These are phyloP conservation scores for Aspergillus bombycis DNA, from an alignment of 2,329 filamentous ascomycete genomes.

Conservation along the genomic window DNA sequence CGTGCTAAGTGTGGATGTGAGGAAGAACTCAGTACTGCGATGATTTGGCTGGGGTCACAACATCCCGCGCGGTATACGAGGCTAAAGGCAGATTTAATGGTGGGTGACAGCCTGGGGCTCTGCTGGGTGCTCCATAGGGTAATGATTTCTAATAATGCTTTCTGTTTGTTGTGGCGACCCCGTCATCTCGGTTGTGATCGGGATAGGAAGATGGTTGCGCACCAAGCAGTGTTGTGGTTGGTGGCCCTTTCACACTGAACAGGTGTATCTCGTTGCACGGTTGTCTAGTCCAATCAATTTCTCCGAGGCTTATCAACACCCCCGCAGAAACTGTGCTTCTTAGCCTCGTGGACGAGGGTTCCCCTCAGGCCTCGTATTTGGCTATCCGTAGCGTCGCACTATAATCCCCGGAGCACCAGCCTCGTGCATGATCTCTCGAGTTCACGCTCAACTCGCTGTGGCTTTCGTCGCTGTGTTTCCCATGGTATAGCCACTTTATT, in stretches of 20 bases:
- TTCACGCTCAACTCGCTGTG: background rate
- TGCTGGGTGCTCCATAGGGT: background rate
- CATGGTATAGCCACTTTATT: background rate
- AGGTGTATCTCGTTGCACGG: background rate
- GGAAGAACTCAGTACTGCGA: background rate
- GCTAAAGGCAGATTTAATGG: background rate
- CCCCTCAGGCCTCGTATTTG: background rate
- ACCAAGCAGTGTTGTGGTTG: background rate
- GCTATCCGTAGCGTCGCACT: background rate
- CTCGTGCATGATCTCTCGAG: background rate
- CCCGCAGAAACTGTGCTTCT: background rate
- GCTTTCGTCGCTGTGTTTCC: background rate
- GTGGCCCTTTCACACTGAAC: background rate
- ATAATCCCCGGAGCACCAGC: background rate
- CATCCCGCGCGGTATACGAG: slow-evolving; percentile 1
- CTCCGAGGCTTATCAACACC: background rate
- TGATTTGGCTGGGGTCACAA: background rate
- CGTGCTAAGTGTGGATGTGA: background rate
- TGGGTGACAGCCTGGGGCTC: background rate
- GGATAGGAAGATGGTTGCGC: background rate
- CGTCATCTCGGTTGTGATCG: background rate
- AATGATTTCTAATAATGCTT: background rate
- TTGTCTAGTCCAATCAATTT: background rate
- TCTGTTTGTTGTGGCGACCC: background rate
- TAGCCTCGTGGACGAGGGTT: background rate